Percentiles rank a stretch among this genome's conserved stretches.
Evolutionary conservation across 345 rosid genomes (phyloP).

Genomic region (Salix arbutifolia): DNA sequence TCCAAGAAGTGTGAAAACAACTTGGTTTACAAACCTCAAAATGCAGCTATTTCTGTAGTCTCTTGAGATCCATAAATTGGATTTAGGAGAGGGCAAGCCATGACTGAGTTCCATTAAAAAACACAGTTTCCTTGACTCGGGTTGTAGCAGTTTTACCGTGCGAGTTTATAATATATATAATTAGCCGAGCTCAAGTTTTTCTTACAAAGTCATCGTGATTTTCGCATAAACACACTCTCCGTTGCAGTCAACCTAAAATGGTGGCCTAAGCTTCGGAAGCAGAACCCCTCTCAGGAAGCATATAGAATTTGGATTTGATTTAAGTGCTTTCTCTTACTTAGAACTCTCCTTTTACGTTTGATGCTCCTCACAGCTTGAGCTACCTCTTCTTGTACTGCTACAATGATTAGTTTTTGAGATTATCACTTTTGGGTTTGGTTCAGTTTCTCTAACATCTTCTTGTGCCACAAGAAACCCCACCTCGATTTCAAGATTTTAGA

Average conservation of each 20-base stretch:
- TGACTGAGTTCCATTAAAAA: constrained; percentile 7
- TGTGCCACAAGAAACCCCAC: neutral
- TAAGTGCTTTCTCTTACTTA: neutral
- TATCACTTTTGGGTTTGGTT: neutral
- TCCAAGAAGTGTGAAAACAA: constrained; percentile 21
- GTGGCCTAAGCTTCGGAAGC: constrained; percentile 36
- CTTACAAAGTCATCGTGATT: constrained; percentile 15
- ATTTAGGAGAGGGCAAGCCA: constrained; percentile 17
- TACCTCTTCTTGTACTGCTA: neutral
- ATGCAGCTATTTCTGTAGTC: constrained; percentile 22
- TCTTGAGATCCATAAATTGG: constrained; percentile 31
- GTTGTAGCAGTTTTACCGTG: neutral
- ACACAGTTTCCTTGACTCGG: constrained; percentile 8
- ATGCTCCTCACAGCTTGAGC: constrained; percentile 8
- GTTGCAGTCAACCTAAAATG: constrained; percentile 22
- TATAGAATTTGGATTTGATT: constrained; percentile 21
- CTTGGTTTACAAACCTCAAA: constrained; percentile 18
- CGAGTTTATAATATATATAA: no score
- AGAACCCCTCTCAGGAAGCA: constrained; percentile 31
- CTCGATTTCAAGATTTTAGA: neutral
- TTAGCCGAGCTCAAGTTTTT: neutral
- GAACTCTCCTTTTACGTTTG: neutral
- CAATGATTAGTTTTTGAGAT: neutral
- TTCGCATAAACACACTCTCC: constrained; percentile 21
- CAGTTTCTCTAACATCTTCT: neutral